These are phyloP conservation scores for Lentinula edodes DNA, from an alignment of 768 basidiomycete genomes.

Conservation along the genomic window DNA sequence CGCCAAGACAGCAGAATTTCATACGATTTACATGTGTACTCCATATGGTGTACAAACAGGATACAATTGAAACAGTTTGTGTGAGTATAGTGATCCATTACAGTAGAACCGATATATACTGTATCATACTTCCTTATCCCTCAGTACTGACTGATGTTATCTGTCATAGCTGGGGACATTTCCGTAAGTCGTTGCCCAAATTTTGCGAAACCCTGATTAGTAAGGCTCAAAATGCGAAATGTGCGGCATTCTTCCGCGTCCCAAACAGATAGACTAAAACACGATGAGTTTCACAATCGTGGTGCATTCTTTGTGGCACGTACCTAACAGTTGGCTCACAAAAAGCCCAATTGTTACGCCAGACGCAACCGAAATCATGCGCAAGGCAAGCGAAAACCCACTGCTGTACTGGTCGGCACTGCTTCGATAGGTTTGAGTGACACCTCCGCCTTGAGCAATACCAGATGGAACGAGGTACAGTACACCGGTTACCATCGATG, in stretches of 20 bases:
- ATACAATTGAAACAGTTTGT: no score
- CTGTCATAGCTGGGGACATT: no score
- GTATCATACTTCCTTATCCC: no score
- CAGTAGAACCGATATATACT: no score
- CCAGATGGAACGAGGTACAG: slow-evolving; percentile 85
- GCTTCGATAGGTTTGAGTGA: slow-evolving; percentile 53
- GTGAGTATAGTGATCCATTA: no score
- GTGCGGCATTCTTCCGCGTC: slow-evolving; percentile 62
- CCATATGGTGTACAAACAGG: no score
- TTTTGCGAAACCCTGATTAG: neutral
- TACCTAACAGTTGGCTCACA: slow-evolving; percentile 65
- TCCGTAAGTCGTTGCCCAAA: neutral
- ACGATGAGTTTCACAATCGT: neutral
- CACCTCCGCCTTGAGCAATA: slow-evolving; percentile 68
- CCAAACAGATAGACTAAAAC: slow-evolving; percentile 65
- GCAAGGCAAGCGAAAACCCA: slow-evolving; percentile 73
- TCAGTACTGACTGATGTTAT: no score
- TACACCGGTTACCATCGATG: slow-evolving; percentile 92
- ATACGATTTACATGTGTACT: no score
- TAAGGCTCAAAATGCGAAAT: slow-evolving; percentile 61
- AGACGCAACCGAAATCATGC: slow-evolving; percentile 80
- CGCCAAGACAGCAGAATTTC: no score
- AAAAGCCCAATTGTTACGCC: slow-evolving; percentile 85
- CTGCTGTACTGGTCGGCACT: slow-evolving; percentile 68
- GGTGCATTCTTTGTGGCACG: slow-evolving; percentile 9